Evolutionary conservation across 2,329 filamentous ascomycete species (phyloP).

Genomic region (Curvularia sp.): DNA sequence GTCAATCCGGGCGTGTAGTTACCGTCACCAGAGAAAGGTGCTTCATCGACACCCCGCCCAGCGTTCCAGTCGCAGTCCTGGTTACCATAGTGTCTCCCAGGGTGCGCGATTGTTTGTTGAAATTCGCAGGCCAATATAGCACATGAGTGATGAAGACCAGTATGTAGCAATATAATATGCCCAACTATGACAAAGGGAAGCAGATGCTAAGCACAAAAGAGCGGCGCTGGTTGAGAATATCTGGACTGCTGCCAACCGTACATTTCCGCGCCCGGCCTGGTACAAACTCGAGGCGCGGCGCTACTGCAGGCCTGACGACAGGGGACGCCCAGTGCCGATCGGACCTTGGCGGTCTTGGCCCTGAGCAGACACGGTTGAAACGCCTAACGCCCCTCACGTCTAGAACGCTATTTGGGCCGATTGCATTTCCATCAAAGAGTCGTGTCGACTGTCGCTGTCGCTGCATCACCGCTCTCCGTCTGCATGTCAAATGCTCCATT

Average conservation of each 20-base stretch:
- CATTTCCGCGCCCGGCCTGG: conserved; percentile 3
- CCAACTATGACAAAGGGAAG: background rate
- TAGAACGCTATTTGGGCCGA: background rate
- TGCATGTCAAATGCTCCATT: background rate
- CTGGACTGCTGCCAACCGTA: background rate
- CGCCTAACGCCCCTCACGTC: background rate
- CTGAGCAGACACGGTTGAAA: background rate
- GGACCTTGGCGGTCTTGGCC: background rate
- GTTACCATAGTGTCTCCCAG: conserved; percentile 13
- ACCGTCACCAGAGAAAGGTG: conserved; percentile 72
- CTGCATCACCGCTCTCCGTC: background rate
- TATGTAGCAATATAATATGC: background rate
- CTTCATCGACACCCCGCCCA: conserved; percentile 69
- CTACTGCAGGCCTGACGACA: background rate
- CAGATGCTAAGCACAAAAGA: background rate
- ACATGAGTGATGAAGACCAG: background rate
- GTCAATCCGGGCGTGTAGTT: conserved; percentile 33
- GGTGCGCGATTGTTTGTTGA: background rate
- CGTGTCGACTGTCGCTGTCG: background rate
- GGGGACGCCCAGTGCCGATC: conserved; percentile 5
- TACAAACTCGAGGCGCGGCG: conserved; percentile 1
- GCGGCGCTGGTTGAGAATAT: background rate
- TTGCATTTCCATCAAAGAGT: background rate
- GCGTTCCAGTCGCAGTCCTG: conserved; percentile 23
- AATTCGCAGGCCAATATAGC: background rate